Evolutionary conservation across 305 asterid species (phyloP), one percentile per base, ranked within the genome.

Genomic region (Fraxinus platypoda): DNA sequence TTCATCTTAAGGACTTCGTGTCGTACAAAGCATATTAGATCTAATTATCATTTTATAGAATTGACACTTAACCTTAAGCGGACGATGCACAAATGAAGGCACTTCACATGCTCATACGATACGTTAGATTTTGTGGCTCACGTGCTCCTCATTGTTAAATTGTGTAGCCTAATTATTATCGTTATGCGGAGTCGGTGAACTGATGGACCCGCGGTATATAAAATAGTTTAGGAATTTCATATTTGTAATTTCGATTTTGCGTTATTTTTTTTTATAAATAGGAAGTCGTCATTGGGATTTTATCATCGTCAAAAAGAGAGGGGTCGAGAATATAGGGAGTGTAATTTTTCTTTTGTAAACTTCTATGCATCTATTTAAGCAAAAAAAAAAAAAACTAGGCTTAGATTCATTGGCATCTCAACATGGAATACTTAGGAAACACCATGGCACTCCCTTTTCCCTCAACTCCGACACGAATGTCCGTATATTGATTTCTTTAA

Each of bases 391-490:
- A 23, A 76, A 19, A 77, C 38, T 38, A 17, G 35, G 54, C 41
- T 68, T 13, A 71, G 75, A 71, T 30, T 64, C 75, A 77, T 68
- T 80, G 85, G 81, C 64, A 73, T 84, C 80, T 83, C 82, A 87
- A 83, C 62, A 82, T 76, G 64, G 83, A 89, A 68, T 52, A 84
- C 87, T 84, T 72, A 81, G 79, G 81, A 80, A 83, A 83, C 83
- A 83, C 78, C 37, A 83, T 68, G 41, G 5, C 31, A 81, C 81
- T 83, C 66, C 73, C 84, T 82, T 81, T 84, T 76, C 77, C 78
- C 85, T 78, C 81, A 81, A 28, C 23, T 34, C 90, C 87, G 92
- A 92, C 93, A 90, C 52, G 85, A 84, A 88, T 90, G 90, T 83
- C 90, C 88, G 80, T 79, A 78, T 84, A 80, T 85, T 76, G 46